Percentiles rank a stretch among this genome's conserved stretches.
phyloP scores from a whole-genome alignment of 1,284 basidiomycete genomes.

The Heterobasidion irregulare region DNA sequence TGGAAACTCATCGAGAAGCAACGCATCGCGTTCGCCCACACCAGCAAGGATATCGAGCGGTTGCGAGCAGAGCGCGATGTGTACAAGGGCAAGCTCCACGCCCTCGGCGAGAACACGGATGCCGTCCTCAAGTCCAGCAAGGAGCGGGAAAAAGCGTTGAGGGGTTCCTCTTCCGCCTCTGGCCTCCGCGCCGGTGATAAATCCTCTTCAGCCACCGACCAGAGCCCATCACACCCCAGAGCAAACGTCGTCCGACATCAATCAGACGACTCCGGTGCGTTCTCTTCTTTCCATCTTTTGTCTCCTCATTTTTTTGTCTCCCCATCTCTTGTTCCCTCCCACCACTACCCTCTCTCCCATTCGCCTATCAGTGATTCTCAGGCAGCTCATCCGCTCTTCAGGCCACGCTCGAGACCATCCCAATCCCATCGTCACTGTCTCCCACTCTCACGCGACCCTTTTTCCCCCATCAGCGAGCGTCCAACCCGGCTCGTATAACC shows the following conservation, averaged over 20 bases:
- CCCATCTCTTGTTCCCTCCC: background rate
- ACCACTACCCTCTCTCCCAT: background rate
- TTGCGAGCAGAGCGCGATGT: constrained; percentile 73
- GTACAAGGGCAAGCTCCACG: constrained; percentile 43
- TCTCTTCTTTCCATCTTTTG: constrained; percentile 7
- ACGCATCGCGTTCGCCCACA: constrained; percentile 58
- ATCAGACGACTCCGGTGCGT: constrained; percentile 50
- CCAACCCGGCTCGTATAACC: background rate
- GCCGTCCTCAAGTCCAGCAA: constrained; percentile 20
- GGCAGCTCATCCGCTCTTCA: background rate
- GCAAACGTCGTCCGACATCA: constrained; percentile 27
- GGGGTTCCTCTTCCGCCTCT: constrained; percentile 7
- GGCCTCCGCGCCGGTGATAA: constrained; percentile 7
- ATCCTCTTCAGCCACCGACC: background rate
- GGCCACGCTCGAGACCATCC: background rate
- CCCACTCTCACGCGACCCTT: background rate
- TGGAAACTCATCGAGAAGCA: constrained; percentile 94
- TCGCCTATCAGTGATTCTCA: background rate
- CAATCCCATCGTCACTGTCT: background rate
- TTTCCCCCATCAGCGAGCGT: background rate
- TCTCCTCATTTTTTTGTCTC: background rate
- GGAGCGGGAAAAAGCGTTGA: constrained; percentile 21
- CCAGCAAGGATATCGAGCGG: constrained; percentile 74
- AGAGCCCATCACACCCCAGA: constrained; percentile 20
- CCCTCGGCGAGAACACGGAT: constrained; percentile 31